Base-by-base conservation (phyloP, 768 basidiomycete species). In the Tylopilus subfusipes region DNA sequence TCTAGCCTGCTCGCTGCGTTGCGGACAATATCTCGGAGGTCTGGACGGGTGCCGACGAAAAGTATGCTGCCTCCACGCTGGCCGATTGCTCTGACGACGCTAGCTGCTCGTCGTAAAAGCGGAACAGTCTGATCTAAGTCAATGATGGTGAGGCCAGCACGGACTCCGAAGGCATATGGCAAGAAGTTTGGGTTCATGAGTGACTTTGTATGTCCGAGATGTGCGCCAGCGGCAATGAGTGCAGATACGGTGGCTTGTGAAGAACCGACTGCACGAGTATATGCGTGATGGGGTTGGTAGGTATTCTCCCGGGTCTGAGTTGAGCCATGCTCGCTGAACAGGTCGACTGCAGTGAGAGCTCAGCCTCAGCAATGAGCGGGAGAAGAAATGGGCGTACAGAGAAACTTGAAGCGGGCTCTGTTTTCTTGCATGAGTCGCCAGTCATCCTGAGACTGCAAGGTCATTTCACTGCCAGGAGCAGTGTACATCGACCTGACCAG, bases 101-200 rank as follows among this genome's bases (percentile, higher is more conserved):
- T 86, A 39, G 93, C 90, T 9, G 96, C 93, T 50, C 94, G 88
- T 18, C 94, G 86, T 22, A 99, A 79, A 57, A 93, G 84, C 6
- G 95, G 93, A 5, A 98, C 76, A 0, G 97, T 97, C 62, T 90
- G 88, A 68, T 98, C 94, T 27, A 98, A 81, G 73, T 98, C 93
- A 69, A 98, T 98, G 70, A 98, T 80, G 45, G 92, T 91, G 61
- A 98, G 80, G 14, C 88, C 91, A 42, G 92, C 82, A 52, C 97
- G 90, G 16, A 83, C 83, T 56, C 95, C 97, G 68, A 97, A 98
- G 33, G 95, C 86, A 69, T 94, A 96, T 29, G 95, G 90, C 62
- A 88, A 76, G 63, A 93, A 94, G 68, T 91, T 90, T 27, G 92
- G 86, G 69, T 93, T 90, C 78, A 95, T 86, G 60, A 92, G 82